Conservation (phyloP, 805 yeast genomes). For the Sugiyamaella marilandica region DNA sequence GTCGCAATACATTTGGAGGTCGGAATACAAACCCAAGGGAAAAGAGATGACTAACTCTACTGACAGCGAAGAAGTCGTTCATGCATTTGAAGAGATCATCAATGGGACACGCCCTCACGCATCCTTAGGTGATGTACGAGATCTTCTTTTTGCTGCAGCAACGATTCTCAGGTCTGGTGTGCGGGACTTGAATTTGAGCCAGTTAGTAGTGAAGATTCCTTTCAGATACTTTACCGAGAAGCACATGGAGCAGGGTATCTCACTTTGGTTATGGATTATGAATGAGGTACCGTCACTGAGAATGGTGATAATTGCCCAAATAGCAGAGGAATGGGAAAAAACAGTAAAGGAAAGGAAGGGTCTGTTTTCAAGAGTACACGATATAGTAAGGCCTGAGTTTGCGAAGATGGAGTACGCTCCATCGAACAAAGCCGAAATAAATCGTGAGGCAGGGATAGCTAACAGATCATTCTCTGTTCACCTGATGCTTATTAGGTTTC, state of each 20-base stretch:
- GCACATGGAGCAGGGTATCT: conserved; percentile 58
- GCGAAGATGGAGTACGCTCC: conserved; percentile 86
- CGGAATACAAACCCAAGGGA: conserved; percentile 31
- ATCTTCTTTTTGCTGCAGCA: conserved; percentile 35
- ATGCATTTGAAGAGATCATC: conserved; percentile 7
- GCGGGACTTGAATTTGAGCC: conserved; percentile 20
- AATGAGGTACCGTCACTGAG: conserved; percentile 60
- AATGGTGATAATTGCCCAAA: conserved; percentile 58
- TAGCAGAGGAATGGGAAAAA: conserved; percentile 63
- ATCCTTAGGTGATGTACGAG: conserved; percentile 25
- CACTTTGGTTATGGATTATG: conserved; percentile 77
- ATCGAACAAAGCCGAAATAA: conserved; percentile 57
- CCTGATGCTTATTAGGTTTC: conserved; percentile 56
- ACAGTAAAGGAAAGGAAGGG: conserved; percentile 60
- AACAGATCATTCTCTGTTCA: conserved; percentile 61
- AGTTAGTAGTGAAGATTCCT: conserved; percentile 46
- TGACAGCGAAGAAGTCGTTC: conserved; percentile 24
- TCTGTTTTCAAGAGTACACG: conserved; percentile 53
- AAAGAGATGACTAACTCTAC: neutral
- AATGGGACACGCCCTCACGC: conserved; percentile 18
- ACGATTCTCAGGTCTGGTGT: conserved; percentile 34
- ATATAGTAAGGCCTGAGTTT: conserved; percentile 56
- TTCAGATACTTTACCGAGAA: conserved; percentile 58
- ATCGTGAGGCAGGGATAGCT: conserved; percentile 47
- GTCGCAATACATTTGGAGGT: conserved; percentile 73